phyloP scores from a whole-genome alignment of 352 stramenopile genomes.

The Phytophthora cryptogea region DNA sequence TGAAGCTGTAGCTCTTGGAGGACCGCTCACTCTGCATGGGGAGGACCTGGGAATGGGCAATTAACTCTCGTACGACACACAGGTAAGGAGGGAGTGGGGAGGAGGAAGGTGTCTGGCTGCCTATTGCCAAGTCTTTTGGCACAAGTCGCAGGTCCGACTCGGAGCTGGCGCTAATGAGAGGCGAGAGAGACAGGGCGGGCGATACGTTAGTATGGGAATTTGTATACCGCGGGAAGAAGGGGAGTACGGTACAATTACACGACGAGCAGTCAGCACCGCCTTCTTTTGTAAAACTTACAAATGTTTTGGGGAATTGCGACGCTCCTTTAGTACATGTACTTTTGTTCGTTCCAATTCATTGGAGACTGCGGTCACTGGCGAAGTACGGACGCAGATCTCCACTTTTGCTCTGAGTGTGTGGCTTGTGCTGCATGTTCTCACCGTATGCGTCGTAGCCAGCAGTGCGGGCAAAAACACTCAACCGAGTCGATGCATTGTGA shows the following conservation, averaged over 20 bases:
- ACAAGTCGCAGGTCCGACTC: constrained; percentile 27
- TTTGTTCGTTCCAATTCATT: not conserved
- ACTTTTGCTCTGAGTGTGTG: constrained; percentile 3
- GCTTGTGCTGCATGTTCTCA: constrained; percentile 15
- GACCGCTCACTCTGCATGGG: constrained; percentile 36
- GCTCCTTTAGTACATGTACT: not conserved
- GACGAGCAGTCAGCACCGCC: not conserved
- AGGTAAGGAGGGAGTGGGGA: constrained; percentile 12
- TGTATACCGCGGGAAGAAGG: constrained; percentile 7
- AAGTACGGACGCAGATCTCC: not conserved
- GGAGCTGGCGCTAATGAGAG: constrained; percentile 26
- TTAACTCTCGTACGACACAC: not conserved
- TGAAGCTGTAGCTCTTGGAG: constrained; percentile 80
- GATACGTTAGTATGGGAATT: not conserved
- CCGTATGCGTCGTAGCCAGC: not conserved
- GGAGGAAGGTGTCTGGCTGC: not conserved
- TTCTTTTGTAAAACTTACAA: constrained; percentile 1
- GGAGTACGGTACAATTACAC: not conserved
- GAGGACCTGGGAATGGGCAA: no score
- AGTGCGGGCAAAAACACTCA: constrained; percentile 2
- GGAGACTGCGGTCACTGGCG: constrained; percentile 2
- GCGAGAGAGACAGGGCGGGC: constrained; percentile 7
- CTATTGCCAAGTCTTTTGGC: constrained; percentile 11
- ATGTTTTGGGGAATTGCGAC: no score
- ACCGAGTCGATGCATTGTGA: constrained; percentile 10